Evolutionary conservation across 805 yeast genomes (phyloP).

Genomic region (Barnettozyma pratensis): DNA sequence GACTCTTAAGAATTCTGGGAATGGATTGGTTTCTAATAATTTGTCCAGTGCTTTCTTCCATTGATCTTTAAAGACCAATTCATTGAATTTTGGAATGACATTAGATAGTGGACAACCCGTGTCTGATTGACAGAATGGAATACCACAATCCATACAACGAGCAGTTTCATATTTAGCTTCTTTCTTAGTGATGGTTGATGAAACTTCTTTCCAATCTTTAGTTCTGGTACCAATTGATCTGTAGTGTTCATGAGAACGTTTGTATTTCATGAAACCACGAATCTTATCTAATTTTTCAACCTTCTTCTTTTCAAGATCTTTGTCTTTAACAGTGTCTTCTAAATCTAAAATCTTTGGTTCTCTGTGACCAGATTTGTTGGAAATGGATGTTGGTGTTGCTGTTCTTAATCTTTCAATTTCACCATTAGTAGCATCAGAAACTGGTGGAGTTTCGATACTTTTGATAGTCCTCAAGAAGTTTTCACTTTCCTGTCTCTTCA

Average conservation of each 20-base stretch:
- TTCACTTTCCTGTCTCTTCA: constrained; percentile 51
- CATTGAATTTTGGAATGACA: constrained; percentile 97
- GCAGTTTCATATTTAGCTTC: constrained; percentile 92
- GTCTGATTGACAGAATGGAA: constrained; percentile 97
- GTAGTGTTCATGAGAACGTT: constrained; percentile 82
- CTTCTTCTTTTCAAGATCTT: constrained; percentile 58
- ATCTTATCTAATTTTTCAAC: constrained; percentile 67
- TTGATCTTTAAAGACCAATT: constrained; percentile 87
- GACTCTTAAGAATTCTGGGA: constrained; percentile 97
- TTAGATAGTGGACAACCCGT: constrained; percentile 98
- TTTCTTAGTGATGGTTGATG: constrained; percentile 72
- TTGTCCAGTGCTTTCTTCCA: constrained; percentile 94
- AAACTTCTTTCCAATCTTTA: constrained; percentile 89
- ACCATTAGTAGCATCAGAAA: constrained; percentile 79
- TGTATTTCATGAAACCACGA: constrained; percentile 91
- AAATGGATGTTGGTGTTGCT: constrained; percentile 13
- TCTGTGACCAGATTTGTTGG: constrained; percentile 29
- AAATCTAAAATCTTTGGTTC: constrained; percentile 89
- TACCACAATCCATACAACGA: constrained; percentile 99
- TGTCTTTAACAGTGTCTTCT: constrained; percentile 81
- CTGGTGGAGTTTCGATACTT: constrained; percentile 63
- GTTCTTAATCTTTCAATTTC: constrained; percentile 48
- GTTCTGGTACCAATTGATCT: constrained; percentile 72
- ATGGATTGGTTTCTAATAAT: constrained; percentile 91
- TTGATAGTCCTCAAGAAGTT: constrained; percentile 63